Percentiles rank a stretch among this genome's conserved stretches.
phyloP scores from a whole-genome alignment of 306 rosid genomes.

The Datisca glomerata region DNA sequence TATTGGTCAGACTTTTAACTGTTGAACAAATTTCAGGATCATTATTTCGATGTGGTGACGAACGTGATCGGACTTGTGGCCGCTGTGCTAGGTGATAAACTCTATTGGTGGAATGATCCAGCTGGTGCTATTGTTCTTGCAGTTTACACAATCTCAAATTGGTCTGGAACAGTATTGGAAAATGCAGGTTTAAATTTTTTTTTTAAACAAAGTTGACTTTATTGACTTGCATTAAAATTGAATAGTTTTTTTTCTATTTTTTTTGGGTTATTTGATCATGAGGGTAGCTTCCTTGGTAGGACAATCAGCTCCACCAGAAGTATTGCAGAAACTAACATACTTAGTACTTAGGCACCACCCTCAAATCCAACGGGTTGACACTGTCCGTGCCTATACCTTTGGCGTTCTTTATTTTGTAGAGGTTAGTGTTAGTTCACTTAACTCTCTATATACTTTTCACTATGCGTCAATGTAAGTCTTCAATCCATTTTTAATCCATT shows the following conservation, averaged over 20 bases:
- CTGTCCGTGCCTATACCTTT: slow-evolving; percentile 94
- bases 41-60: slow-evolving; percentile 88
- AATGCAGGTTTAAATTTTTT: slow-evolving; percentile 65
- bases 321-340: slow-evolving; percentile 79
- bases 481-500: no score
- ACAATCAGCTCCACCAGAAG: slow-evolving; percentile 89
- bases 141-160: slow-evolving; percentile 66
- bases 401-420: slow-evolving; percentile 95
- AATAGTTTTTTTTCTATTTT: no score
- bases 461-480: no score
- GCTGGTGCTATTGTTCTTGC: slow-evolving; percentile 85
- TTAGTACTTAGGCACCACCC: slow-evolving; percentile 64
- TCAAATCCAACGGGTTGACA: slow-evolving; percentile 63
- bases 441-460: no score
- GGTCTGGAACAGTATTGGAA: slow-evolving; percentile 90
- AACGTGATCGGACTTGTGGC: slow-evolving; percentile 78
- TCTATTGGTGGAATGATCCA: slow-evolving; percentile 94
- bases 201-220: neutral
- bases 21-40: slow-evolving; percentile 90
- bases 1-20: no score
- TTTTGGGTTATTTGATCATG: no score
- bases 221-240: no score
- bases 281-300: slow-evolving; percentile 78
- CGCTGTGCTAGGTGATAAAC: slow-evolving; percentile 75
- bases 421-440: no score